phyloP scores from a whole-genome alignment of 257 asterid genomes.

The Voacanga thouarsii region DNA sequence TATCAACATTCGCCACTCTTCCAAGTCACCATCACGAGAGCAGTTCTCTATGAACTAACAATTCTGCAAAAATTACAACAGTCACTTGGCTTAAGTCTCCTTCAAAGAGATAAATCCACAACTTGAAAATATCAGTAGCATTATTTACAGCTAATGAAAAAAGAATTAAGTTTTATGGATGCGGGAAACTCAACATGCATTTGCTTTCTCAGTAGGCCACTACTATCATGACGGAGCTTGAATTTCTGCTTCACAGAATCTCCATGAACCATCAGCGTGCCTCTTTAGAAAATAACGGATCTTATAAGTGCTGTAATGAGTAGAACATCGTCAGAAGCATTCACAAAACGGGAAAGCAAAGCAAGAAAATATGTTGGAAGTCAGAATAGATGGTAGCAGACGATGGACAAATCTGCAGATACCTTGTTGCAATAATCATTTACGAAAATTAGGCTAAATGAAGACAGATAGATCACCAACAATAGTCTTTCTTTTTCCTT shows the following conservation, averaged over 20 bases:
- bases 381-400: not conserved
- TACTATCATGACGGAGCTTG: constrained; percentile 41
- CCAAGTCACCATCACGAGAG: too few relatives aligned
- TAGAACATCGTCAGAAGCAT: constrained; percentile 11
- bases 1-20: constrained; percentile 3
- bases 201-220: constrained; percentile 9
- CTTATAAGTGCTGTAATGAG: constrained; percentile 77
- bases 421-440: not conserved
- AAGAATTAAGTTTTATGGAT: constrained; percentile 4
- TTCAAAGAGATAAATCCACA: not conserved
- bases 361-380: not conserved
- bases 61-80: not conserved
- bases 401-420: not conserved
- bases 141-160: constrained; percentile 15
- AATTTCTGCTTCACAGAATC: constrained; percentile 68
- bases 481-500: not conserved
- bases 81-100: not conserved
- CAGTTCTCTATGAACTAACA: too few relatives aligned
- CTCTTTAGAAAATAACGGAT: constrained; percentile 73
- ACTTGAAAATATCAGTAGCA: not conserved
- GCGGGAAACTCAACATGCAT: constrained; percentile 6
- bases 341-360: not conserved
- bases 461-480: not conserved
- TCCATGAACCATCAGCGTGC: constrained; percentile 87
- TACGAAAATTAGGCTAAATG: not conserved